Percentiles rank a stretch among this genome's conserved stretches.
Conservation (phyloP, 257 asterid species). For the Solanum arcanum region DNA sequence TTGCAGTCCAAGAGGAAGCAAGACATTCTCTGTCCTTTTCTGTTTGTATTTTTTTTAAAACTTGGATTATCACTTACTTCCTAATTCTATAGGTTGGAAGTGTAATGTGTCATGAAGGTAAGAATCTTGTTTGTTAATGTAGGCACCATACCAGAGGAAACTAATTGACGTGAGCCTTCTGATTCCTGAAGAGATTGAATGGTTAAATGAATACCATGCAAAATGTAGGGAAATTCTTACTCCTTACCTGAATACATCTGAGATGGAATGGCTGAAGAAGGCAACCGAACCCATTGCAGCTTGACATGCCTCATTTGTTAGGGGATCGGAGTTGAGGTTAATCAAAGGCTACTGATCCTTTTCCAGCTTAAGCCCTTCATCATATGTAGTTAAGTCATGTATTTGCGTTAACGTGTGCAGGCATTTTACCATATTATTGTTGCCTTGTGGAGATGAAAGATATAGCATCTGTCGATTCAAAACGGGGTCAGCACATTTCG, state of each 20-base stretch:
- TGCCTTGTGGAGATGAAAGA: background rate
- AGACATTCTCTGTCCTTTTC: background rate
- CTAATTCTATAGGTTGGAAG: background rate
- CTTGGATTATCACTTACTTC: background rate
- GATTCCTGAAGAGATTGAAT: slow-evolving; percentile 66
- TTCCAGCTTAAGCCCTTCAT: background rate
- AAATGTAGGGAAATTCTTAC: slow-evolving; percentile 60
- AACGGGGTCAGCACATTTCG: background rate
- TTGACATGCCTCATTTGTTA: background rate
- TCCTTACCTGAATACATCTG: slow-evolving; percentile 46
- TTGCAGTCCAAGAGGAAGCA: background rate
- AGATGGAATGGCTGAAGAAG: slow-evolving; percentile 76
- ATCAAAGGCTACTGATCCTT: background rate
- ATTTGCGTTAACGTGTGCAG: background rate
- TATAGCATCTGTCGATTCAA: background rate
- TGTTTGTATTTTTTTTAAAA: background rate
- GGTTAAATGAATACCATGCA: slow-evolving; percentile 70
- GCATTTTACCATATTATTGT: background rate
- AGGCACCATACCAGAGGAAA: slow-evolving; percentile 90
- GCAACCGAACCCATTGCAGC: slow-evolving; percentile 62
- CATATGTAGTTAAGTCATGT: background rate
- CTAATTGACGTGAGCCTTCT: slow-evolving; percentile 58
- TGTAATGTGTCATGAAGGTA: background rate
- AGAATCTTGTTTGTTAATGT: background rate
- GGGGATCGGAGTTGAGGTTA: background rate